A percentile compares a stretch with the other conserved stretches of the same genome.
Conservation (phyloP, 495 filamentous ascomycete species). For the Podospora sp. region DNA sequence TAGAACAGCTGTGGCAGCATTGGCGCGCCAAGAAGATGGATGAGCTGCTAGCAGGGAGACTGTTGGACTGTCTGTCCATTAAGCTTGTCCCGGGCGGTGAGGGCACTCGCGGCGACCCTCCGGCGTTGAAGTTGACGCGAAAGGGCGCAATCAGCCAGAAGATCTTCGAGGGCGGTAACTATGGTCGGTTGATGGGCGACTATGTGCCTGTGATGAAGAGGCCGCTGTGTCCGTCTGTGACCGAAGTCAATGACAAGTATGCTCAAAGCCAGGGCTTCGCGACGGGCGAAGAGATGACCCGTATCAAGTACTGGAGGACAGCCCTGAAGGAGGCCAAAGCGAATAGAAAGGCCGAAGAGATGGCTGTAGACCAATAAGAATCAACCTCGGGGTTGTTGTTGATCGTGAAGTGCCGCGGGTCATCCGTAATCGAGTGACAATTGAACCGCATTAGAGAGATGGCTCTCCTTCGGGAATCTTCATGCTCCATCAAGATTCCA, state of each 20-base stretch:
- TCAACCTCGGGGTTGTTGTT: neutral
- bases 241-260: conserved; percentile 77
- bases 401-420: neutral
- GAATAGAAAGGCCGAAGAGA: conserved; percentile 22
- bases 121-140: conserved; percentile 10
- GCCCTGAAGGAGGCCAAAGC: conserved; percentile 35
- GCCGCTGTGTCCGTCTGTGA: conserved; percentile 61
- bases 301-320: conserved; percentile 40
- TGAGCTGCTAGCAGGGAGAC: conserved; percentile 70
- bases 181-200: conserved; percentile 57
- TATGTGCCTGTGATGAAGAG: conserved; percentile 75
- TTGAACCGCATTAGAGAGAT: no score
- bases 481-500: no score
- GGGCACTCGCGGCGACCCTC: neutral
- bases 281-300: conserved; percentile 46
- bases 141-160: conserved; percentile 50
- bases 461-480: no score
- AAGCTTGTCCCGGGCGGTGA: conserved; percentile 47
- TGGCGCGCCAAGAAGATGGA: conserved; percentile 89
- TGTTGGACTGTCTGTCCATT: conserved; percentile 64
- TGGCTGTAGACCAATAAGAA: conserved; percentile 25
- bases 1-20: conserved; percentile 73
- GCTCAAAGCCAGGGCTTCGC: conserved; percentile 67
- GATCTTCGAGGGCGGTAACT: conserved; percentile 72
- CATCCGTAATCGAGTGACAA: neutral